phyloP scores from a whole-genome alignment of 805 yeast species.

The Candida germanica region DNA sequence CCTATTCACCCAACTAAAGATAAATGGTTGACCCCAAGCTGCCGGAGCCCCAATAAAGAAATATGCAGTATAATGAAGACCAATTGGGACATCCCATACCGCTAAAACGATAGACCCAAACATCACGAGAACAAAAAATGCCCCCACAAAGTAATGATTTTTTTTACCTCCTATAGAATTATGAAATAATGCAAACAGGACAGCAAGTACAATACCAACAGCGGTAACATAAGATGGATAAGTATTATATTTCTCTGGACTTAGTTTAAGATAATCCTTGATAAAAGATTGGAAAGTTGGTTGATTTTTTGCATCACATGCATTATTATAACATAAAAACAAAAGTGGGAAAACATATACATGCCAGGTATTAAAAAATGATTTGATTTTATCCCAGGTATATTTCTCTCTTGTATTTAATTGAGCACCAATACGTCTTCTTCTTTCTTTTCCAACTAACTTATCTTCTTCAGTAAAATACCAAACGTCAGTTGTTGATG shows the following conservation, averaged over 20 bases:
- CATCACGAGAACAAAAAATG: conserved; percentile 37
- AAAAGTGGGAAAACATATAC: conserved; percentile 41
- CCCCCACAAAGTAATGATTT: conserved; percentile 34
- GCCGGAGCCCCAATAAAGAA: conserved; percentile 47
- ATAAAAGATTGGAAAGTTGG: conserved; percentile 40
- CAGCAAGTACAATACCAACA: conserved; percentile 21
- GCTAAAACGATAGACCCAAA: conserved; percentile 44
- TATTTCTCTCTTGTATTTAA: conserved; percentile 40
- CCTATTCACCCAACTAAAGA: conserved; percentile 56
- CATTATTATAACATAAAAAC: conserved; percentile 35
- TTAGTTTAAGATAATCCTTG: conserved; percentile 25
- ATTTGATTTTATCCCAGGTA: conserved; percentile 37
- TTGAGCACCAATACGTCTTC: conserved; percentile 40
- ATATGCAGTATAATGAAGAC: conserved; percentile 50
- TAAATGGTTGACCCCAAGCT: conserved; percentile 54
- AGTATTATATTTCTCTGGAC: conserved; percentile 30
- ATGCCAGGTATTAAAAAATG: conserved; percentile 50
- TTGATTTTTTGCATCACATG: conserved; percentile 29
- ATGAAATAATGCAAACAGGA: conserved; percentile 25
- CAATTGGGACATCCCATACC: conserved; percentile 46
- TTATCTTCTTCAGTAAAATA: conserved; percentile 31
- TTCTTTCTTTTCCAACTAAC: conserved; percentile 46
- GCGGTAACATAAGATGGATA: conserved; percentile 30
- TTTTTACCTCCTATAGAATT: conserved; percentile 30
- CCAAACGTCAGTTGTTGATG: conserved; percentile 32